These are phyloP conservation scores for Trypanosoma conorhini DNA, from an alignment of 208 protist species.

Conservation along the genomic window DNA sequence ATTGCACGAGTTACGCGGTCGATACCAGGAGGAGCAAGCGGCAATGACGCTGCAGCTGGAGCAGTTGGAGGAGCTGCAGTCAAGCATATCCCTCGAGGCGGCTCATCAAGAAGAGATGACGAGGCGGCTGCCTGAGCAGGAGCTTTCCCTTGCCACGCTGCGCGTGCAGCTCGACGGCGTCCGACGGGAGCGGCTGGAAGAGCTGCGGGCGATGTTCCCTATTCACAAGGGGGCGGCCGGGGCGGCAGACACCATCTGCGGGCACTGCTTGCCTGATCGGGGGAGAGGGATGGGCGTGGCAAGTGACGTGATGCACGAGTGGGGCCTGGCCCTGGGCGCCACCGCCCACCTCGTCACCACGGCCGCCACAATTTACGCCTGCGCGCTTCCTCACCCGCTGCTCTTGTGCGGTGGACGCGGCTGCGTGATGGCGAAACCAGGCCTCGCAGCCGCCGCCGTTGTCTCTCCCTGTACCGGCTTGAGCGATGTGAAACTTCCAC, in stretches of 20 bases:
- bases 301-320: conserved; percentile 44
- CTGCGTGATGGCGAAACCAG: conserved; percentile 16
- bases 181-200: conserved; percentile 22
- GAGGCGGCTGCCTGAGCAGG: conserved; percentile 11
- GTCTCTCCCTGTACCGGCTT: conserved; percentile 25
- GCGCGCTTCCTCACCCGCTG: conserved; percentile 55
- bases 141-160: conserved; percentile 36
- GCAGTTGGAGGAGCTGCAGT: conserved; percentile 17
- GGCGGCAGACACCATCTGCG: conserved; percentile 13
- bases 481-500: conserved; percentile 40
- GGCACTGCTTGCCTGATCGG: conserved; percentile 6
- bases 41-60: conserved; percentile 30
- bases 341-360: conserved; percentile 54
- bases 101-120: background rate
- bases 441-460: conserved; percentile 24
- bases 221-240: conserved; percentile 6
- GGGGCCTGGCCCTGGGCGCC: conserved; percentile 53
- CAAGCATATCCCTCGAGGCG: background rate
- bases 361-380: conserved; percentile 56
- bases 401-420: conserved; percentile 35
- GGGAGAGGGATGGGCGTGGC: conserved; percentile 10
- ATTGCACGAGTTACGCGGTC: conserved; percentile 35
- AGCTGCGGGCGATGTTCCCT: conserved; percentile 33
- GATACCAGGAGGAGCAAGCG: conserved; percentile 31
- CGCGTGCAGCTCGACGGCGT: conserved; percentile 34